Evolutionary conservation across 106 monocot species (phyloP), one percentile per base, ranked within the genome.

Genomic region (Iris macrosiphon): DNA sequence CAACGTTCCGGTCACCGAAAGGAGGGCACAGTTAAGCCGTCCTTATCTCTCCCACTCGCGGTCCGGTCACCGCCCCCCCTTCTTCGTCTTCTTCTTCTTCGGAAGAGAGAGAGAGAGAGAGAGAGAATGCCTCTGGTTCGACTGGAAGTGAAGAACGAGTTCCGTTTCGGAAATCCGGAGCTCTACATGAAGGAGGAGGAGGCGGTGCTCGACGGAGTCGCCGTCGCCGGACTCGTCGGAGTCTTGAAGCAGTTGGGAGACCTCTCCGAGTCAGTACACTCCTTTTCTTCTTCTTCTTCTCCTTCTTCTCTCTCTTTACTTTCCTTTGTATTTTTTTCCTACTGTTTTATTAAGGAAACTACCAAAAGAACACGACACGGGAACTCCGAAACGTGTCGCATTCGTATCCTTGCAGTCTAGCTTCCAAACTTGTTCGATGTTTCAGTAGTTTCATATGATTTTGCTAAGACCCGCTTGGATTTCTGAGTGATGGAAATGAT

Each of bases 241-340:
- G 71, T 87, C 70, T 71, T 86, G 63, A 68, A 86, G 42, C 86
- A 82, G 70, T 82, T 92, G 9, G 92, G 92, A 9, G 86, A 92
- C 68, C 75, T 92, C 46, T 82, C 86, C 5, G 70, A 82, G 92
- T 92, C 50, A 74, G 80, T 67, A 45, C n/a, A n/a, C n/a, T n/a
- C n/a, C n/a, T n/a, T n/a, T n/a, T n/a, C n/a, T n/a, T n/a, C n/a
- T n/a, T n/a, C n/a, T n/a, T 40, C 20, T 14, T 24, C 39, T 55
- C 22, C n/a, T 39, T 31, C 24, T 20, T 58, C 45, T 40, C 24
- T 42, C 24, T 3, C 20, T 66, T 40, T 29, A 4, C 23, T 38
- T 58, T 14, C 18, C 6, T 45, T 51, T 24, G 4, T 39, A 0
- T 31, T 9, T 38, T 59, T 27, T 35, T 18, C 13, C 23, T 33